Base-by-base conservation (phyloP, 1,284 basidiomycete genomes). In the Apiotrichum gracile region DNA sequence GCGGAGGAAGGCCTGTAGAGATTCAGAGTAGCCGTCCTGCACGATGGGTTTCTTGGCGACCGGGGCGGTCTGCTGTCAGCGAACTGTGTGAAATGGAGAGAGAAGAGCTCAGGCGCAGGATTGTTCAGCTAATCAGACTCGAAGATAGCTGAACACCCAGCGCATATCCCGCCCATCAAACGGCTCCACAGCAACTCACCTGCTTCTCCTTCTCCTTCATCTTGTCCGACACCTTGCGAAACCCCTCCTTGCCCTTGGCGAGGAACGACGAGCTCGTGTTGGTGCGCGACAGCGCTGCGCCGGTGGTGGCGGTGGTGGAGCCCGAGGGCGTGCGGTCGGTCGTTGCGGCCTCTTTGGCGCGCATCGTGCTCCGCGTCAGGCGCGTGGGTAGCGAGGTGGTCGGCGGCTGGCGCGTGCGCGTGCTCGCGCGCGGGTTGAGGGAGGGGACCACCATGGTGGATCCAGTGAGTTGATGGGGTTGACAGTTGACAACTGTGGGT, bases 1-100 rank as follows among this genome's bases (percentile, higher is more conserved):
- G 10, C 77, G 61, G 13, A 78, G 64, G 61, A 68, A 78, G 12
- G 76, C 73, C 74, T 78, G 58, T 21, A 57, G 50, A 19, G 52
- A 53, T 44, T 60, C 45, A 21, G 25, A 38, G 38, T 55, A 51
- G 1, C 40, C 46, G 39, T 35, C n/a, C 13, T 47, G 31, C 7
- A 38, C 22, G 0, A 38, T 21, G 4, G 47, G 33, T 3, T 7
- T 25, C 42, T 44, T 41, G 26, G 45, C 43, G 24, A 27, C 26
- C 16, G 34, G 31, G 12, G 31, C n/a, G 31, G 26, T 25, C 19
- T 24, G 33, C 4, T 33, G 31, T 58, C 37, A 47, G 49, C 48
- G 19, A n/a, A n/a, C n/a, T n/a, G n/a, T n/a, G n/a, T n/a, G n/a
- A n/a, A n/a, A n/a, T n/a, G n/a, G n/a, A n/a, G n/a, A n/a, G n/a